Base-by-base conservation (phyloP, 768 basidiomycete species). In the Psilocybe cyanescens region DNA sequence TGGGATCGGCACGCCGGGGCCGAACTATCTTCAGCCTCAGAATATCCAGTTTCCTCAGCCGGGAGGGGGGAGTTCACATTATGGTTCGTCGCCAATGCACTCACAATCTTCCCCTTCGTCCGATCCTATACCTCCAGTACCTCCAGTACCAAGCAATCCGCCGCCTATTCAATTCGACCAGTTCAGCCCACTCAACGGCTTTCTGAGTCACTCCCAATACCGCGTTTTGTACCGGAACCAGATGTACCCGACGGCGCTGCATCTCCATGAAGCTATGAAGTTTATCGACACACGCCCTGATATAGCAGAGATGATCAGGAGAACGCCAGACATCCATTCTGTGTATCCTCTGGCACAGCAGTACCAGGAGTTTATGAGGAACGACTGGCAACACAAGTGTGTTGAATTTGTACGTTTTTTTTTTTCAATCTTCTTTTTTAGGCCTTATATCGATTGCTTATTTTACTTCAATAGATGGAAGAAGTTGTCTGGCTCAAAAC, bases 201-300 rank as follows among this genome's bases (percentile, higher is more conserved):
- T 92, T 71, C 74, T 90, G 70, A 90, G 86, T 67, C 84, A 87
- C 65, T 91, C 92, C 1, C 82, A 78, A 1, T 85, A 91, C 66
- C 79, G 78, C 4, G 81, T 94, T 19, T 57, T 86, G 56, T 87
- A 86, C 71, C 71, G 78, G 37, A 78, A 84, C 33, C 76, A 76
- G 56, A 71, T 74, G 45, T 94, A 87, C 65, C 89, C 89, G 1
- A 89, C 86, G 1, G 92, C 88, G 8, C 72, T 86, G 66, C 92
- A 94, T 65, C 79, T 94, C n/a, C 82, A 86, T 57, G 90, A 94
- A 72, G 90, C 91, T 8, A 76, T 90, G 68, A 90, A 90, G 70
- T 94, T 86, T 71, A 67, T 85, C 39, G 78, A 79, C 2, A 71
- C 77, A 19, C 76, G 77, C 2, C 84, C 83, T 0, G 81, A 83